Evolutionary conservation across 306 rosid genomes (phyloP), one percentile per base, ranked within the genome.

Genomic region (Chamaecrista fasciculata): DNA sequence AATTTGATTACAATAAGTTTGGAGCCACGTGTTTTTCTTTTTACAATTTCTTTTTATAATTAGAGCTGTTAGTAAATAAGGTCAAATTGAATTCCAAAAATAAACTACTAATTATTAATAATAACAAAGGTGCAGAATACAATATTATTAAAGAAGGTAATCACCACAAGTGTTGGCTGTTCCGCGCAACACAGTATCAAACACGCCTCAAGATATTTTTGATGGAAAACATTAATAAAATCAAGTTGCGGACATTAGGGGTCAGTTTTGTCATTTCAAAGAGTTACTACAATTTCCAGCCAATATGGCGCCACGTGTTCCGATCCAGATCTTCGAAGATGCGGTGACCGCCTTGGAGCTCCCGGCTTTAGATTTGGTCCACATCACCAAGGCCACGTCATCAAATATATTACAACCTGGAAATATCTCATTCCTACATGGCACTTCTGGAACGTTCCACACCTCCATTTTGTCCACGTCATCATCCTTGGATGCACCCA

Each of bases 351-450:
- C 71, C 77, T 55, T 50, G 37, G 36, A 70, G 72, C 82, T 69
- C 69, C 33, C 53, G 33, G 80, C 90, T 86, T 88, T 84, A 63
- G 95, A 91, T 91, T 74, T 69, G 51, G 71, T 78, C 89, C 91
- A 76, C 72, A 72, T 79, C 83, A 77, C 31, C 75, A 42, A 4
- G 0, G 14, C 25, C 42, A 52, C 23, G 71, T 70, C 81, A 65
- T 75, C 66, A 29, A 34, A 67, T 64, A 6, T 19, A 37, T 23
- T 48, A 18, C 76, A 67, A 50, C 80, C 33, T 82, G 87, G 85
- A 86, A 90, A 87, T 86, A 87, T 86, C 92, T 84, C 3, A 2
- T 8, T 73, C 78, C 80, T 8, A 73, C 87, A 78, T 85, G 89
- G 73, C 82, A 47, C 21, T 23, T 37, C 67, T 23, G 6, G 72